phyloP scores from a whole-genome alignment of 441 rosid species.

The Croton setiger region DNA sequence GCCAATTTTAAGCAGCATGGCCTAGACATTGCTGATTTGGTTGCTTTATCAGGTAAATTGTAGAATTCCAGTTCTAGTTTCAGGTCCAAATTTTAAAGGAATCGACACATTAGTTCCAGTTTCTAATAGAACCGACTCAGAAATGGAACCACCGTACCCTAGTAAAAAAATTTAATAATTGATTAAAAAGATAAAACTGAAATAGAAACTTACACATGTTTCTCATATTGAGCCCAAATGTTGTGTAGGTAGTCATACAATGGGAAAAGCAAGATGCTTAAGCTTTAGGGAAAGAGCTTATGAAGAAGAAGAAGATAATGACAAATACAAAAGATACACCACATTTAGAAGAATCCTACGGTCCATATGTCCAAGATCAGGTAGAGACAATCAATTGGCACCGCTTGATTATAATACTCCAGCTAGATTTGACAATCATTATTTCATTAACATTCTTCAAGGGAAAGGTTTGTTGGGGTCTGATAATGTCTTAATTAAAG shows the following conservation, averaged over 20 bases:
- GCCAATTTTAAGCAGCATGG: constrained; percentile 63
- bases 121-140: too few species aligned
- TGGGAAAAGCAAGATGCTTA: constrained; percentile 71
- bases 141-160: too few species aligned
- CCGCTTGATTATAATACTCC: constrained; percentile 62
- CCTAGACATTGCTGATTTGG: constrained; percentile 47
- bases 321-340: constrained; percentile 48
- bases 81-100: too few species aligned
- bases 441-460: constrained; percentile 51
- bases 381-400: constrained; percentile 41
- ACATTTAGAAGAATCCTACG: constrained; percentile 46
- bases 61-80: background rate
- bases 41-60: constrained; percentile 58
- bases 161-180: too few species aligned
- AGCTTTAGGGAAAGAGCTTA: constrained; percentile 66
- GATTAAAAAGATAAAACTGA: too few species aligned
- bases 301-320: constrained; percentile 37
- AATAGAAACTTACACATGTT: too few species aligned
- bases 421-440: constrained; percentile 65
- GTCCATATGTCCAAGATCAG: constrained; percentile 57
- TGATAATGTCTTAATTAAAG: constrained; percentile 50
- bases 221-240: background rate
- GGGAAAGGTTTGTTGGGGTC: constrained; percentile 67
- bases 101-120: too few species aligned
- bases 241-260: constrained; percentile 54